Base-by-base conservation (phyloP, 163 green algal species). In the Prototheca stagnorum region DNA sequence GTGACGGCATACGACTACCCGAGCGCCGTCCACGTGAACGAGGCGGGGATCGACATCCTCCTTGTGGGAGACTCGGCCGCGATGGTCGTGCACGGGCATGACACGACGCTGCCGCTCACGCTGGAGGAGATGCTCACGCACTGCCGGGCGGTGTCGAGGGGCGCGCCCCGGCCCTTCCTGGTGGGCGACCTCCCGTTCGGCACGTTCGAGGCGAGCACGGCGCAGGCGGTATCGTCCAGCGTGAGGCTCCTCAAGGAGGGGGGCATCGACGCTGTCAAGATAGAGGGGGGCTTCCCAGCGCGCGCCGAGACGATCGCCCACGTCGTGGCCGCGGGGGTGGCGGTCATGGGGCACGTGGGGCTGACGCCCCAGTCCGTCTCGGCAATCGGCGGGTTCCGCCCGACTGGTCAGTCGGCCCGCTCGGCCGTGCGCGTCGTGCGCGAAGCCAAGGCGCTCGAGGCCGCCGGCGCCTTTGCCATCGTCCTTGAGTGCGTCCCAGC, bases 1-100 rank as follows among this genome's bases (percentile, higher is more conserved):
- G 73, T 93, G 27, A 99, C 90, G 2, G 90, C 90, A 1, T 99
- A 99, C 61, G 90, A 99, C 73, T 97, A 98, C 61, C 86, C 90
- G 5, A 95, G 82, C 0, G 88, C 88, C 21, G 81, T 93, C 53
- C 89, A 95, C 49, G 86, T 93, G 51, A 37, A 94, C 37, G 43
- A 73, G 29, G 80, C 88, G 15, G 77, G 72, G 24, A 85, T 95
- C 28, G 88, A 98, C 59, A 84, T 98, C n/a, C 43, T 86, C 46
- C 74, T 95, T 40, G 83, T 95, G 24, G 89, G 89, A 4, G 89
- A 97, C 68, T 86, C 65, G 2, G 86, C 82, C 29, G 84, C 72
- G 23, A 98, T 98, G 90, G 90, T 99, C 29, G 82, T 97, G 28
- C 88, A 96, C 50, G 90, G 90, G 19, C 77, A 98, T 61, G 90